These are phyloP conservation scores for Scheffersomyces amazonensis DNA, from an alignment of 805 yeast species.

Conservation along the genomic window DNA sequence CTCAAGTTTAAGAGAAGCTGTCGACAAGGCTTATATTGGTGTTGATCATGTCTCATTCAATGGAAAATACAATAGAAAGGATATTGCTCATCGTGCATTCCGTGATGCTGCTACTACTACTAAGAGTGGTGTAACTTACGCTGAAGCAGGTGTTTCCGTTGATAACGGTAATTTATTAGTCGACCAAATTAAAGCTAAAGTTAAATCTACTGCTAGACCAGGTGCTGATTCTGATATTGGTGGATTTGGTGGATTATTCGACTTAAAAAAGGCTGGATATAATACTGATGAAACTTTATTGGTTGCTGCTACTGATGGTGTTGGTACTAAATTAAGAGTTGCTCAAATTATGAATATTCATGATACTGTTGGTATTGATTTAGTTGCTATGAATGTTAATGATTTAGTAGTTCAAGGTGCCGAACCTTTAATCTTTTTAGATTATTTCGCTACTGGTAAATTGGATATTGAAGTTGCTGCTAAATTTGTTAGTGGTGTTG, in stretches of 20 bases:
- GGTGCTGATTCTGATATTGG: slow-evolving; percentile 99
- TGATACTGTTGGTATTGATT: slow-evolving; percentile 97
- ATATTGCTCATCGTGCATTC: slow-evolving; percentile 96
- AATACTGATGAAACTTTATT: slow-evolving; percentile 73
- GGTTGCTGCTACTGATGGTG: slow-evolving; percentile 99
- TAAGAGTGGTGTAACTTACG: slow-evolving; percentile 68
- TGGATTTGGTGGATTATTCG: slow-evolving; percentile 97
- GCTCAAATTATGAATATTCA: slow-evolving; percentile 89
- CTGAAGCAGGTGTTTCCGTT: slow-evolving; percentile 95
- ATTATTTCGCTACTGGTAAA: slow-evolving; percentile 94
- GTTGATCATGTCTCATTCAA: slow-evolving; percentile 71
- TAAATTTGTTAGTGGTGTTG: slow-evolving; percentile 90
- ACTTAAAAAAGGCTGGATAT: slow-evolving; percentile 84
- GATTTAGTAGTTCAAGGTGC: slow-evolving; percentile 99
- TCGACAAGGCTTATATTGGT: slow-evolving; percentile 81
- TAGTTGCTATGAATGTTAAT: slow-evolving; percentile 98
- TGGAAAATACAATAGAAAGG: slow-evolving; percentile 81
- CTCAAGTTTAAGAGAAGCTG: slow-evolving; percentile 71
- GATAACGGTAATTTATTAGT: slow-evolving; percentile 92
- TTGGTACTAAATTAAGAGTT: slow-evolving; percentile 93
- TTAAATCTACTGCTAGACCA: slow-evolving; percentile 86
- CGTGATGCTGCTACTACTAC: slow-evolving; percentile 40
- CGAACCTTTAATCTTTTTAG: slow-evolving; percentile 92
- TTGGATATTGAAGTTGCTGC: slow-evolving; percentile 82
- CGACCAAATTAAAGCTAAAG: slow-evolving; percentile 84